Evolutionary conservation across 495 filamentous ascomycete genomes (phyloP).

Genomic region (Penicillium subrubescens): DNA sequence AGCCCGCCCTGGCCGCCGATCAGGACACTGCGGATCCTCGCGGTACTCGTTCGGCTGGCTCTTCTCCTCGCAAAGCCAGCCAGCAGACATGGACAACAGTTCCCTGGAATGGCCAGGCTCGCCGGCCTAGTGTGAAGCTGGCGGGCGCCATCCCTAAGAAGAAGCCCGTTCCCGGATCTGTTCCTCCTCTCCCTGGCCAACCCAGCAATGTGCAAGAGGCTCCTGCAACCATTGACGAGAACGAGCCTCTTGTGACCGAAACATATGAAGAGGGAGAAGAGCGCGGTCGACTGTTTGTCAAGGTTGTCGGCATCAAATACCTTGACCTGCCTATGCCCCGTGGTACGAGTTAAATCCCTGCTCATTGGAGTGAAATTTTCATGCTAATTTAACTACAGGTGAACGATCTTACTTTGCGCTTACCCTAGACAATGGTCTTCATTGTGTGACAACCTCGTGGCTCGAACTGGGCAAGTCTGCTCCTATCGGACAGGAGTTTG

Average conservation of each 20-base stretch:
- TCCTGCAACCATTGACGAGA: constrained; percentile 62
- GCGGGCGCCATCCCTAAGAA: constrained; percentile 63
- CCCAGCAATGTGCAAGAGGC: constrained; percentile 71
- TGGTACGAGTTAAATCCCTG: constrained; percentile 57
- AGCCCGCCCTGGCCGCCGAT: constrained; percentile 37
- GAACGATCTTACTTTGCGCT: constrained; percentile 91
- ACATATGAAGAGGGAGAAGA: constrained; percentile 78
- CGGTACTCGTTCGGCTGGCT: constrained; percentile 64
- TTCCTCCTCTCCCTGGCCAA: constrained; percentile 86
- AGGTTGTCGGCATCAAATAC: constrained; percentile 95
- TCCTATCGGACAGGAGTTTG: constrained; percentile 97
- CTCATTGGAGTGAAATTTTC: too few relatives aligned
- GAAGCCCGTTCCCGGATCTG: constrained; percentile 60
- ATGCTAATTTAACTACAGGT: constrained; percentile 51
- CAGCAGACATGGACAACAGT: constrained; percentile 93
- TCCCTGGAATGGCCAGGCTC: constrained; percentile 84
- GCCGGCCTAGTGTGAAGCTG: constrained; percentile 66
- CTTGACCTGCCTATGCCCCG: constrained; percentile 87
- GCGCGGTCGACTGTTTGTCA: constrained; percentile 92
- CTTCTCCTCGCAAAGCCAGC: constrained; percentile 71
- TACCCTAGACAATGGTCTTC: constrained; percentile 94
- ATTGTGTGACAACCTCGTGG: constrained; percentile 97
- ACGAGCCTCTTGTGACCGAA: constrained; percentile 54
- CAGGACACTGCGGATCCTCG: constrained; percentile 57
- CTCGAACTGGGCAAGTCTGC: constrained; percentile 89